Conservation (phyloP, 306 rosid species). For the Cucumis hystrix region DNA sequence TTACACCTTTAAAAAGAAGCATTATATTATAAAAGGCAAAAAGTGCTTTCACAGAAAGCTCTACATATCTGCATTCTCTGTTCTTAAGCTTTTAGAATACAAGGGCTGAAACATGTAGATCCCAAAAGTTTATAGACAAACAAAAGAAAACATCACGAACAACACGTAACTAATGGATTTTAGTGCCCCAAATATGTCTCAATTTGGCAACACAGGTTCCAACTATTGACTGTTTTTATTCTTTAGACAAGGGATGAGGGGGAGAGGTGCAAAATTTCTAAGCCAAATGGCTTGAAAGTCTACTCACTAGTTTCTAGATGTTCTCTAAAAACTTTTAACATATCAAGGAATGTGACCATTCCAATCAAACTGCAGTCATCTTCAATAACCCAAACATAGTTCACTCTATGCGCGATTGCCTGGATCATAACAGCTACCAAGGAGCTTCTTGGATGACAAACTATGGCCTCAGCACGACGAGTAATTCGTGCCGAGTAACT, state of each 20-base stretch:
- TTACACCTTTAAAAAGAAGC: not conserved
- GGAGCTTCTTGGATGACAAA: slow-evolving; percentile 87
- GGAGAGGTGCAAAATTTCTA: not conserved
- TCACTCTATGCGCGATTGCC: slow-evolving; percentile 91
- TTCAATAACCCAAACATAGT: slow-evolving; percentile 84
- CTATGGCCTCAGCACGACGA: slow-evolving; percentile 75
- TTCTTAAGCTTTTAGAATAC: not conserved
- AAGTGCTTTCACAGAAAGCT: not conserved
- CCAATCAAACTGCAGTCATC: slow-evolving; percentile 84
- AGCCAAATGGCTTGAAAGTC: slow-evolving; percentile 4
- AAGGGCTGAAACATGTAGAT: not conserved
- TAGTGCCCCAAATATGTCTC: not conserved
- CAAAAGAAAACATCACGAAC: not conserved
- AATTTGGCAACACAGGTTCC: not conserved
- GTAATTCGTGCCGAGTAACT: slow-evolving; percentile 80
- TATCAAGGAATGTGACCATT: slow-evolving; percentile 64
- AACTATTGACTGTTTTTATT: not conserved
- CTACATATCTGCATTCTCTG: not conserved
- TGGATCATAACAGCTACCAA: slow-evolving; percentile 89
- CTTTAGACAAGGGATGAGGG: not conserved
- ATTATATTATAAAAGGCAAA: not conserved
- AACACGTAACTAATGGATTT: not conserved
- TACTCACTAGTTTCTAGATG: slow-evolving; percentile 20
- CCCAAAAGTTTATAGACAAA: not conserved
- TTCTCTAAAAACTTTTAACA: slow-evolving; percentile 73